Conservation (phyloP, 768 basidiomycete species). For the Holtermannia corniformis region DNA sequence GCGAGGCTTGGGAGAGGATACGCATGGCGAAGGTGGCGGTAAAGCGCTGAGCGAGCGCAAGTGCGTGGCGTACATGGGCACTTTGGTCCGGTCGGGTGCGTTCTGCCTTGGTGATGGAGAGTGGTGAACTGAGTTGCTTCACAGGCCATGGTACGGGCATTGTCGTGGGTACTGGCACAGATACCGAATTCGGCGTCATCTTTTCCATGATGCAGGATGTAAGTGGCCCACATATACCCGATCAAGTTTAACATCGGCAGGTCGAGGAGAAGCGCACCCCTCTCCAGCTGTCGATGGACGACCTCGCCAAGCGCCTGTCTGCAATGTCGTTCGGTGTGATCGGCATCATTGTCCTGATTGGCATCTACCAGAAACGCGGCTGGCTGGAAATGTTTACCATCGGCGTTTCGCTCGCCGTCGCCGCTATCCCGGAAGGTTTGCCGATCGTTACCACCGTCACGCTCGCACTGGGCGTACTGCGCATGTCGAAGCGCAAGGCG, state of each 20-base stretch:
- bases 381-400: constrained; percentile 99
- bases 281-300: constrained; percentile 88
- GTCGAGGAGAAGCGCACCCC: constrained; percentile 86
- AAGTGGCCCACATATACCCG: constrained; percentile 14
- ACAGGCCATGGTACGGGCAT: constrained; percentile 72
- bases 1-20: constrained; percentile 41
- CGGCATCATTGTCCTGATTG: constrained; percentile 83
- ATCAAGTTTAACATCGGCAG: constrained; percentile 23
- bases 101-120: constrained; percentile 1
- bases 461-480: constrained; percentile 80
- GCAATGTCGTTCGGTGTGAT: constrained; percentile 87
- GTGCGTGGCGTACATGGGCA: constrained; percentile 93
- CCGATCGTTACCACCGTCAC: constrained; percentile 97
- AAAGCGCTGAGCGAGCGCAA: constrained; percentile 66
- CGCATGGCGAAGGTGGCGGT: constrained; percentile 40
- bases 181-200: constrained; percentile 91
- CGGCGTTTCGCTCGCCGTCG: constrained; percentile 95
- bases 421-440: constrained; percentile 91
- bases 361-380: constrained; percentile 68
- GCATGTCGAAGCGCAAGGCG: constrained; percentile 90
- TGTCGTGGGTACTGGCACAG: constrained; percentile 72
- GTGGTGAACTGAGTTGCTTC: constrained; percentile 2
- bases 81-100: constrained; percentile 76
- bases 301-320: constrained; percentile 84
- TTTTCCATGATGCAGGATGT: constrained; percentile 99